phyloP scores from a whole-genome alignment of 768 basidiomycete species.

The Tulasnella sp. region DNA sequence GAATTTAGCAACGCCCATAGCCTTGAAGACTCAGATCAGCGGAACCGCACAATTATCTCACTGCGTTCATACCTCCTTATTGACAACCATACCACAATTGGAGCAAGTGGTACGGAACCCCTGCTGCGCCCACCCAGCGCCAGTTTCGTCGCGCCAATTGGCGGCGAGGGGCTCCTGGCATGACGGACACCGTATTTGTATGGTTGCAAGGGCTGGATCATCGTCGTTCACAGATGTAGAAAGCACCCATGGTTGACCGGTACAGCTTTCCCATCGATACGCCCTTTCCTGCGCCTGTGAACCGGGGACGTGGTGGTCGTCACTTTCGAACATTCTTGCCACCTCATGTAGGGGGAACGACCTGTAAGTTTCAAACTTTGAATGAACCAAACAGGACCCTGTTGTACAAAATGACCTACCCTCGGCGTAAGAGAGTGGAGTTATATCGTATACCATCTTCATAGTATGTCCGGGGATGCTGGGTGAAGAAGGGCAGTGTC shows the following conservation, averaged over 20 bases:
- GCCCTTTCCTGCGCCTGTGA: neutral
- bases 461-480: constrained; percentile 20
- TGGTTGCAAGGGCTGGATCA: neutral
- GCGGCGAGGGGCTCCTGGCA: neutral
- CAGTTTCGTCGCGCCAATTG: neutral
- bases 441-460: constrained; percentile 16
- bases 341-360: constrained; percentile 13
- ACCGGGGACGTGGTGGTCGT: neutral
- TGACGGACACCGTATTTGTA: neutral
- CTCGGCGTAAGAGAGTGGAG: neutral
- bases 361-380: neutral
- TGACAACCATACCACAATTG: neutral
- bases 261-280: neutral
- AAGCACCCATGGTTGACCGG: constrained; percentile 8
- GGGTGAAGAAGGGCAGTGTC: neutral
- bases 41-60: neutral
- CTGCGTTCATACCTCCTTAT: neutral
- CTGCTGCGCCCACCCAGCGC: neutral
- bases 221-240: neutral
- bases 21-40: neutral
- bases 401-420: neutral
- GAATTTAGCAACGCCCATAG: neutral
- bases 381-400: neutral
- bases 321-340: constrained; percentile 2
- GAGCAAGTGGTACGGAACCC: neutral